A percentile compares a stretch with the other conserved stretches of the same genome.
These are phyloP conservation scores for Geotrichum histeridarum DNA, from an alignment of 1,139 yeast species.

Conservation along the genomic window DNA sequence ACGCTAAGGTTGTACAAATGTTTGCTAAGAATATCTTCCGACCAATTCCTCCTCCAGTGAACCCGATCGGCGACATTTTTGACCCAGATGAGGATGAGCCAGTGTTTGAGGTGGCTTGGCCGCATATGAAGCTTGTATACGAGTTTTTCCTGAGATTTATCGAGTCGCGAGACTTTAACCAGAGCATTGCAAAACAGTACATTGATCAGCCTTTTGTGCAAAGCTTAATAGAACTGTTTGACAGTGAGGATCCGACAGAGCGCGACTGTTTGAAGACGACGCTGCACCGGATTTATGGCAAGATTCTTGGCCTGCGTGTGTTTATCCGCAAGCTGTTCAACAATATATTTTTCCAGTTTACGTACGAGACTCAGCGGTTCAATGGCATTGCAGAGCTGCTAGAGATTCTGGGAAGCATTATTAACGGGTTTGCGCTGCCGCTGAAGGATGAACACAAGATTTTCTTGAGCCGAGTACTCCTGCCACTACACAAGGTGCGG, in stretches of 20 bases:
- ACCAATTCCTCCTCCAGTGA: constrained; percentile 97
- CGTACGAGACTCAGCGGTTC: constrained; percentile 91
- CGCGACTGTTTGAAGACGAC: constrained; percentile 94
- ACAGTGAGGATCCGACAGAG: constrained; percentile 94
- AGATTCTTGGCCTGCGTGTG: constrained; percentile 82
- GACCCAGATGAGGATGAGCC: constrained; percentile 99
- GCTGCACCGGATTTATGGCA: constrained; percentile 91
- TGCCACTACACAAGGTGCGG: constrained; percentile 91
- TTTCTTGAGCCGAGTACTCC: constrained; percentile 77
- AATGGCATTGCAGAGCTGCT: constrained; percentile 93
- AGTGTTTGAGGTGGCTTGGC: constrained; percentile 95
- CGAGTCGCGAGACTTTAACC: constrained; percentile 92
- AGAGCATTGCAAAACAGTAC: constrained; percentile 85
- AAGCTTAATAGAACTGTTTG: constrained; percentile 78
- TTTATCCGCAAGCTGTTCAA: constrained; percentile 87
- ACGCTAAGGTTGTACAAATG: constrained; percentile 82
- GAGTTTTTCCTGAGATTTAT: constrained; percentile 89
- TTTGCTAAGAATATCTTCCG: constrained; percentile 83
- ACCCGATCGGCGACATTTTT: constrained; percentile 90
- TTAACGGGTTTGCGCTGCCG: constrained; percentile 96
- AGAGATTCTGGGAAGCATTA: constrained; percentile 92
- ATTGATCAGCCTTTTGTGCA: constrained; percentile 88
- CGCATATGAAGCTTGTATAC: constrained; percentile 95
- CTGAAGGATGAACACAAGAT: constrained; percentile 94
- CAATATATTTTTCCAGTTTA: constrained; percentile 87